Evolutionary conservation across 352 stramenopile genomes (phyloP), one percentile per base, ranked within the genome.

Genomic region (Phytopythium chamaehyphon): DNA sequence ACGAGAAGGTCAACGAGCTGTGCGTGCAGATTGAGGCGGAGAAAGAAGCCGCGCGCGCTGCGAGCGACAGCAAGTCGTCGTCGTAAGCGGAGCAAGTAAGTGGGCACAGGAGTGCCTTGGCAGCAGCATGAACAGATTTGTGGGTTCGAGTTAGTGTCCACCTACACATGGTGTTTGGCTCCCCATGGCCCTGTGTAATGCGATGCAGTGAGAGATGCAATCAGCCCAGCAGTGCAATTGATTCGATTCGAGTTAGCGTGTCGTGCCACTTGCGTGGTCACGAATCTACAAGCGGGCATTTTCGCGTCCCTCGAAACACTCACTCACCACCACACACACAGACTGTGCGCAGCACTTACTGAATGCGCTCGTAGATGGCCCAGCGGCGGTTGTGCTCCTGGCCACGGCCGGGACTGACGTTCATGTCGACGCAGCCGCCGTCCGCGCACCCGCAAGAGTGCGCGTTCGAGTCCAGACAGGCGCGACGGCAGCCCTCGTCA

Each of bases 351-450:
- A n/a, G 18, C 9, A 36, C 15, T 19, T 37, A 48, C 42, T 48
- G 45, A 26, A 51, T 51, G 45, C 83, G 83, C 61, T 93, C 83
- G 71, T 95, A 96, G 59, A 96, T 74, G 52, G 85, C 85, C 87
- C 87, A 96, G 47, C 87, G 85, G 49, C 87, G 87, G 70, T 93
- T 95, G 71, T 93, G 85, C 63, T 95, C 82, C 62, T 96, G 81
- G 43, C 82, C 83, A 59, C 83, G 62, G 40, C 83, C 83, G 6
- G 73, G 72, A 22, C n/a, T 36, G 39, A 91, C 73, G 36, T 74
- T 72, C 65, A 78, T 69, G 57, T 91, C 87, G 14, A 56, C 67
- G 64, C 89, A 97, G 18, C 79, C 80, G 48, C 48, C 70, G 51
- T 97, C 89, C 9, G 79, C 75, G 55, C 89, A 97, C 26, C 89